Evolutionary conservation across 208 protist species (phyloP).

Genomic region (Acanthamoeba triangularis): DNA sequence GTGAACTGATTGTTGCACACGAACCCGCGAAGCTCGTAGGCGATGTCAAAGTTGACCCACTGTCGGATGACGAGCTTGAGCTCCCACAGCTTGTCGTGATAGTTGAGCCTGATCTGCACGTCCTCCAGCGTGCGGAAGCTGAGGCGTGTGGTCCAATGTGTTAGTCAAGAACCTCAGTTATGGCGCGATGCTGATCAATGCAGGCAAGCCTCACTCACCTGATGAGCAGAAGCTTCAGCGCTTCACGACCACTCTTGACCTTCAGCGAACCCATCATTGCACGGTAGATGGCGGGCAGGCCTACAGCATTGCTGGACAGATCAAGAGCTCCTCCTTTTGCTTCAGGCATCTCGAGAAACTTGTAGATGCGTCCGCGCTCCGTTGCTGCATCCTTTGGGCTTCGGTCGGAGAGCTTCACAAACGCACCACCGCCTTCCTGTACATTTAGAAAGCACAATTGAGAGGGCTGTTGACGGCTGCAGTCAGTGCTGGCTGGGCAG

Average conservation of each 20-base stretch:
- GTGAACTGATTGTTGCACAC: conserved; percentile 71
- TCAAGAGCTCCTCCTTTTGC: not conserved
- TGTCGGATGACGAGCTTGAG: conserved; percentile 68
- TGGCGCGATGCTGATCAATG: not conserved
- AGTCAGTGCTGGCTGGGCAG: not conserved
- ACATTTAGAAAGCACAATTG: not conserved
- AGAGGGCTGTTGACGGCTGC: not conserved
- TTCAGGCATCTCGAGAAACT: conserved; percentile 63
- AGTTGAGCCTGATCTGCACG: conserved; percentile 27
- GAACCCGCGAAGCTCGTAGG: conserved; percentile 67
- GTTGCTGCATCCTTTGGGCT: conserved; percentile 62
- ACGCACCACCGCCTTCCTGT: conserved; percentile 36
- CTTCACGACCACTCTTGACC: conserved; percentile 58
- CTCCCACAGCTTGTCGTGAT: conserved; percentile 65
- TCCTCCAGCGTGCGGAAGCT: conserved; percentile 67
- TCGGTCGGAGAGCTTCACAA: conserved; percentile 61
- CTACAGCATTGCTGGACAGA: conserved; percentile 49
- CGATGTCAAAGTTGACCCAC: conserved; percentile 74
- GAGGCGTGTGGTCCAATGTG: not conserved
- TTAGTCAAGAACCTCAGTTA: not conserved
- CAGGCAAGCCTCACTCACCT: not conserved
- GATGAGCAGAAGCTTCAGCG: conserved; percentile 61
- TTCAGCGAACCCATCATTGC: conserved; percentile 72
- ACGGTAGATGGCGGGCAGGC: conserved; percentile 17
- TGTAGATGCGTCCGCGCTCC: conserved; percentile 62